phyloP scores from a whole-genome alignment of 345 rosid species.

The Salix suchowensis region DNA sequence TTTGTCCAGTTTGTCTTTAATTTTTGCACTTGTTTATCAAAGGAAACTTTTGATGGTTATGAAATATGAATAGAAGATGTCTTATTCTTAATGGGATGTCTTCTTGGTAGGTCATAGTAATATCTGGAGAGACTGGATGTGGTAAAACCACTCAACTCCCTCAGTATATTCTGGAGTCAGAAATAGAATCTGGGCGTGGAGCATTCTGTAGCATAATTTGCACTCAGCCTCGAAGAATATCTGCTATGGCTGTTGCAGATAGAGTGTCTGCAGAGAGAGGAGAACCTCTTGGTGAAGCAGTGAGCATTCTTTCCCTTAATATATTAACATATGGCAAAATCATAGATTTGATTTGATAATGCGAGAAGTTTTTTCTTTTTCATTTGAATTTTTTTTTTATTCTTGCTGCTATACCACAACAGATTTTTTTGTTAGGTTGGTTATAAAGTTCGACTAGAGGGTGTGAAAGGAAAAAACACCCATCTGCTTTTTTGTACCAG shows the following conservation, averaged over 20 bases:
- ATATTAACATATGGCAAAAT: not conserved
- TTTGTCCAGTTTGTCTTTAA: not conserved
- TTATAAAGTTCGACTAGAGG: slow-evolving; percentile 96
- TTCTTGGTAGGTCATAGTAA: slow-evolving; percentile 67
- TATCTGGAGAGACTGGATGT: slow-evolving; percentile 99
- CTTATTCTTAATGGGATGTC: not conserved
- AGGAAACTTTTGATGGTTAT: not conserved
- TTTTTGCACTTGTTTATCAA: not conserved
- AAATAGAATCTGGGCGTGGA: slow-evolving; percentile 98
- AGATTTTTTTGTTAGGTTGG: slow-evolving; percentile 83
- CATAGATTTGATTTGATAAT: slow-evolving; percentile 1
- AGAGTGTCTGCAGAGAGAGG: slow-evolving; percentile 96
- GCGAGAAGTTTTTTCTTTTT: not conserved
- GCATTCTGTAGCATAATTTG: slow-evolving; percentile 95
- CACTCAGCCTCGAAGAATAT: slow-evolving; percentile 96
- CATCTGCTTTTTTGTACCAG: slow-evolving; percentile 93
- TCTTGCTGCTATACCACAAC: slow-evolving; percentile 50
- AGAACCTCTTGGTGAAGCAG: slow-evolving; percentile 96
- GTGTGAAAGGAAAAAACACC: slow-evolving; percentile 90
- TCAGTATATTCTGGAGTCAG: slow-evolving; percentile 89
- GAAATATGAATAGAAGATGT: not conserved
- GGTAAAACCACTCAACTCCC: slow-evolving; percentile 99
- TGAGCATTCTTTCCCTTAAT: slow-evolving; percentile 35
- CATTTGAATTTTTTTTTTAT: slow-evolving; percentile 27
- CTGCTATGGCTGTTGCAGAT: slow-evolving; percentile 95